Conservation (phyloP, 257 asterid genomes). For the Salvia splendens region DNA sequence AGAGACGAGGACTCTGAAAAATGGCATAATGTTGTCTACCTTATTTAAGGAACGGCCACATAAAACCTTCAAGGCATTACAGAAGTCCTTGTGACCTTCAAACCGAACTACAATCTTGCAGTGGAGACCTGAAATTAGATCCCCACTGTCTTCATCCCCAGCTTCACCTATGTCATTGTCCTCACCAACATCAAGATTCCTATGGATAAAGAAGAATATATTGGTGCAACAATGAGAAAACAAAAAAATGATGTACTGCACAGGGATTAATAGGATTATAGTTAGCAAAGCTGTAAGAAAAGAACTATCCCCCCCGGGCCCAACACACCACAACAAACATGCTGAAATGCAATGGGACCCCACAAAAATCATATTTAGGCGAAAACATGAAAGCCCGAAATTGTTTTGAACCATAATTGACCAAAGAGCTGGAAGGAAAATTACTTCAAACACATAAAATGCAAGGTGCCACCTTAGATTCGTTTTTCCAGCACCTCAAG, state of each 20-base stretch:
- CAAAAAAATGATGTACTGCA: neutral
- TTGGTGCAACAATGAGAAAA: conserved; percentile 20
- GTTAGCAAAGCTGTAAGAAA: neutral
- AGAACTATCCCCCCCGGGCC: neutral
- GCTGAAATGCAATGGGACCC: neutral
- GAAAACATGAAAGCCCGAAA: too few species aligned
- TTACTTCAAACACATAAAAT: too few species aligned
- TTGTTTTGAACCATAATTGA: too few species aligned
- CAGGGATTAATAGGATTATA: neutral
- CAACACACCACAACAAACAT: neutral
- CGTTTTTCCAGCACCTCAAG: neutral
- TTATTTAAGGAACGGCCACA: conserved; percentile 80
- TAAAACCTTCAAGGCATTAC: conserved; percentile 72
- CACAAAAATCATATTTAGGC: neutral
- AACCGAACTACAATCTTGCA: conserved; percentile 86
- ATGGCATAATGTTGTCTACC: conserved; percentile 44
- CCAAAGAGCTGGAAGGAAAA: too few species aligned
- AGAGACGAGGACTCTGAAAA: neutral
- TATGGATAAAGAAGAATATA: conserved; percentile 35
- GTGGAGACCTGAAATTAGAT: conserved; percentile 80
- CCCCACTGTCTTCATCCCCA: conserved; percentile 58
- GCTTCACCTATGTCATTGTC: conserved; percentile 65
- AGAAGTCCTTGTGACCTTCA: conserved; percentile 69
- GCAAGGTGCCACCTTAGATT: too few species aligned
- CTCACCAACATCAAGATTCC: conserved; percentile 94